Base-by-base conservation (phyloP, 2,329 filamentous ascomycete genomes). In the Blumeria hordei region DNA sequence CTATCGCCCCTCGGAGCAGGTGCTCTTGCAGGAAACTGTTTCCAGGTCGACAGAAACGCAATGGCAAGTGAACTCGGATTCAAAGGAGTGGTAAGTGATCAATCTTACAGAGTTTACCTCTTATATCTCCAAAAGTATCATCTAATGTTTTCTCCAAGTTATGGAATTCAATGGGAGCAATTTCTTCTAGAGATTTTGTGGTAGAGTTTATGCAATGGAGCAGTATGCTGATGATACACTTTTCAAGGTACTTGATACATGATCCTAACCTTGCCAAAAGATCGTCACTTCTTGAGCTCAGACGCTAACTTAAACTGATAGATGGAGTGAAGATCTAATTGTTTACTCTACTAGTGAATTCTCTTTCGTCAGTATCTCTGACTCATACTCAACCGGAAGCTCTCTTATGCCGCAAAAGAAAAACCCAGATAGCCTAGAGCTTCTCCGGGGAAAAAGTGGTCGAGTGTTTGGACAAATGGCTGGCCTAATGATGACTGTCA, bases 61-160 rank as follows among this genome's bases (percentile, higher is more conserved):
- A 85, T 93, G 72, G 81, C 85, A 4, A 71, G 80, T 66, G 86
- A 93, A 68, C 76, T 93, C 3, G 85, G 85, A 33, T 94, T 94
- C 62, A 79, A 84, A 3, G 77, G 77, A 3, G 68, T 90, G 28
- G 71, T 85, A 56, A 56, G 55, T 36, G 6, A 11, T 32, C 43
- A 39, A 16, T 43, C 16, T 41, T 36, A 6, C 37, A 34, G 5
- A 41, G 5, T 21, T 51, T 32, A 32, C 16, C 41, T 44, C 39
- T 28, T 28, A 28, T 28, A 28, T 28, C 21, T 28, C 21, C 21
- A 4, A 2, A 28, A 28, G 4, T 28, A 28, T 12, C 10, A 32
- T 56, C n/a, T 54, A 32, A 18, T 28, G 28, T 28, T 37, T 44
- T 28, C 21, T 14, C 39, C 8, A 18, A 57, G 58, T 43, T 57